phyloP scores from a whole-genome alignment of 495 filamentous ascomycete species.

The Bacidia gigantensis region DNA sequence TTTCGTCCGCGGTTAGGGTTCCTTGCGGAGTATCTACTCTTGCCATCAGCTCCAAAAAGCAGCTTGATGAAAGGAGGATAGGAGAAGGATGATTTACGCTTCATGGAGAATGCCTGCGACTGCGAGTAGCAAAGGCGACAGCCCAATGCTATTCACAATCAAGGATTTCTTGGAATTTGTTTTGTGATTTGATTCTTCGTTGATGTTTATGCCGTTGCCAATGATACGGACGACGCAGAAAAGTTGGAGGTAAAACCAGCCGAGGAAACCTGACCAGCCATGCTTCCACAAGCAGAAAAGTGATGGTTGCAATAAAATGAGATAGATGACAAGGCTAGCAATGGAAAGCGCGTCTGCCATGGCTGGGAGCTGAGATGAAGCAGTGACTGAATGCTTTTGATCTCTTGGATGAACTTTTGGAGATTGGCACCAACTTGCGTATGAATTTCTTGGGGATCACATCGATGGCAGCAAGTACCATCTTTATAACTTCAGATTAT shows the following conservation, averaged over 20 bases:
- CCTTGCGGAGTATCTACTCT: neutral
- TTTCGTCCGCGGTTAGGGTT: constrained; percentile 18
- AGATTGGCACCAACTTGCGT: too few relatives aligned
- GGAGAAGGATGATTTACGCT: constrained; percentile 27
- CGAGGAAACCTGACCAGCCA: constrained; percentile 23
- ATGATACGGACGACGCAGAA: constrained; percentile 29
- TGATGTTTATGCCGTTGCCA: constrained; percentile 23
- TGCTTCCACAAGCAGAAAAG: constrained; percentile 25
- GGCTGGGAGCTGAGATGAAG: too few relatives aligned
- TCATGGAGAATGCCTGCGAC: constrained; percentile 27
- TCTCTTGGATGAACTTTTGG: too few relatives aligned
- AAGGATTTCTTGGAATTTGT: constrained; percentile 17
- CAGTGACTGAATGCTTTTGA: too few relatives aligned
- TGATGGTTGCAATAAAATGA: constrained; percentile 19
- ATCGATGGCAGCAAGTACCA: too few relatives aligned
- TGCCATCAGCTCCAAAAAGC: neutral
- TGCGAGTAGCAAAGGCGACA: constrained; percentile 31
- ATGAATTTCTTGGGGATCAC: too few relatives aligned
- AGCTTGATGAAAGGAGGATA: too few relatives aligned
- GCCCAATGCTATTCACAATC: constrained; percentile 28
- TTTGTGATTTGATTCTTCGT: constrained; percentile 11
- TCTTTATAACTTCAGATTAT: too few relatives aligned
- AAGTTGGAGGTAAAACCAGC: constrained; percentile 27
- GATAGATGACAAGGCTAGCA: constrained; percentile 27
- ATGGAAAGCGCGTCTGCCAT: constrained; percentile 22